phyloP scores from a whole-genome alignment of 331 rosid species.

The Telfairia occidentalis region DNA sequence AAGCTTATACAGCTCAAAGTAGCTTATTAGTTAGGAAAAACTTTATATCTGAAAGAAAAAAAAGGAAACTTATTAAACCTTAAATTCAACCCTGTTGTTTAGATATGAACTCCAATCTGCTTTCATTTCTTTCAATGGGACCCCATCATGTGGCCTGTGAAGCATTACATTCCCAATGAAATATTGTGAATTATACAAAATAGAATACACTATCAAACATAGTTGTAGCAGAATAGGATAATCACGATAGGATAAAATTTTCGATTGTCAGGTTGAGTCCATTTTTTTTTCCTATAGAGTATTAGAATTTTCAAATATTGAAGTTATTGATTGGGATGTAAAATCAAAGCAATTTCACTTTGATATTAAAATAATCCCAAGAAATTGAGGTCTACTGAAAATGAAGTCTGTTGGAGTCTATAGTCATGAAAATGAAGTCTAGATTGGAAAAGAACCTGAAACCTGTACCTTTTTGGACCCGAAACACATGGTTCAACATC shows the following conservation, averaged over 20 bases:
- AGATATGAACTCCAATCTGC: constrained; percentile 77
- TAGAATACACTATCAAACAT: not conserved
- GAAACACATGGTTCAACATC: constrained; percentile 79
- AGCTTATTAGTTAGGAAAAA: not conserved
- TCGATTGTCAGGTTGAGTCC: not conserved
- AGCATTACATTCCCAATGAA: constrained; percentile 1
- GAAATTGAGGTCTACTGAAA: not conserved
- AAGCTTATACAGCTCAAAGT: not conserved
- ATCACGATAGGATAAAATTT: not conserved
- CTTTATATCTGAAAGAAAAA: not conserved
- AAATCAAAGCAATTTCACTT: not conserved
- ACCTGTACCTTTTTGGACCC: constrained; percentile 73
- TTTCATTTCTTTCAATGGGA: constrained; percentile 67
- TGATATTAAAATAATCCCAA: not conserved
- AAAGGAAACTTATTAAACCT: constrained; percentile 30
- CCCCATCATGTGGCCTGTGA: constrained; percentile 77
- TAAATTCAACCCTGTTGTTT: constrained; percentile 71
- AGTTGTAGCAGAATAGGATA: not conserved
- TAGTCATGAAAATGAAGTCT: not conserved
- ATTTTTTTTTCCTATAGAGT: not conserved
- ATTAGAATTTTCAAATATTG: not conserved
- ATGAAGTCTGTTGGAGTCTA: not conserved
- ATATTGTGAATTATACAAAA: not conserved
- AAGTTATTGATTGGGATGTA: not conserved
- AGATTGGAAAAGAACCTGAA: not conserved